phyloP scores from a whole-genome alignment of 1,284 basidiomycete genomes.

The Fomitiporia mediterranea region DNA sequence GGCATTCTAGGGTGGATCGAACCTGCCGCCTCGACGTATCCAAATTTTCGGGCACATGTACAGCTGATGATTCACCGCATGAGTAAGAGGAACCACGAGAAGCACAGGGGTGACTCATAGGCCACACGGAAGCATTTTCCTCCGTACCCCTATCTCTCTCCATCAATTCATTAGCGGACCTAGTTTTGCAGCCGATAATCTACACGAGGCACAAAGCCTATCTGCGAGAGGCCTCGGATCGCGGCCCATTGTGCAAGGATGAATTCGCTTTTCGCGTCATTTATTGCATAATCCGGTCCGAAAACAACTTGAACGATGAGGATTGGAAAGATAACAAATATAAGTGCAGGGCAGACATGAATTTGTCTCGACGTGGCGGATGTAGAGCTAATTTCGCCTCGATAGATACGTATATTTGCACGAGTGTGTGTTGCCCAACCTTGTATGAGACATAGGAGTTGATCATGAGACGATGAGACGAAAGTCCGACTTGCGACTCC shows the following conservation, averaged over 20 bases:
- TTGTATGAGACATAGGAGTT: neutral
- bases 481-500: neutral
- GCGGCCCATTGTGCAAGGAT: neutral
- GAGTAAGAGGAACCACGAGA: neutral
- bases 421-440: too few species aligned
- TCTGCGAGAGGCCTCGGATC: neutral
- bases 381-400: neutral
- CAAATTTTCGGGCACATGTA: neutral
- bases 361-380: neutral
- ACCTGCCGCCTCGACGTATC: neutral
- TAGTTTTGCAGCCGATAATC: neutral
- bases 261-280: neutral
- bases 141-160: neutral
- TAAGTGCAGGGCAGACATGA: neutral
- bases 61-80: neutral
- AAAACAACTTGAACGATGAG: neutral
- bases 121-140: neutral
- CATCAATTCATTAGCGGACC: constrained; percentile 1
- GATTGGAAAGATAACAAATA: neutral
- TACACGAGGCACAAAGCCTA: constrained; percentile 1
- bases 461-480: neutral
- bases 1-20: neutral
- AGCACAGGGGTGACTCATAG: neutral
- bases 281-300: neutral
- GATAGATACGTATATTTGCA: neutral